phyloP scores from a whole-genome alignment of 768 basidiomycete genomes.

The Pilatotrama ljubarskyi region DNA sequence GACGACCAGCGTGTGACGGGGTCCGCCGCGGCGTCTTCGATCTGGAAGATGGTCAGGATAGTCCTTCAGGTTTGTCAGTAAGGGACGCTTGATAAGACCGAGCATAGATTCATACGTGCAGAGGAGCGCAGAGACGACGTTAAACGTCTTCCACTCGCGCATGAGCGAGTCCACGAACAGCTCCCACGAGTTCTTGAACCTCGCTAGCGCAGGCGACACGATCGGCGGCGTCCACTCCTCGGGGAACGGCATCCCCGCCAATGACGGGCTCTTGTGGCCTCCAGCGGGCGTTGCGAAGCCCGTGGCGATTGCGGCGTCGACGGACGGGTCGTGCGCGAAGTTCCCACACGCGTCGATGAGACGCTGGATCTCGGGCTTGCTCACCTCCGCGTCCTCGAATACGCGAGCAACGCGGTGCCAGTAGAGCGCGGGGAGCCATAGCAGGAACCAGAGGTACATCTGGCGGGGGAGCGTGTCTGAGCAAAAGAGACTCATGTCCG shows the following conservation, averaged over 20 bases:
- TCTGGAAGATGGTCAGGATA: constrained; percentile 70
- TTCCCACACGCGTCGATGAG: constrained; percentile 36
- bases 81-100: too few species aligned
- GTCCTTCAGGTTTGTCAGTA: too few species aligned
- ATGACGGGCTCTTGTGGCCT: constrained; percentile 5
- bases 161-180: constrained; percentile 66
- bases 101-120: too few species aligned
- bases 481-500: constrained; percentile 28
- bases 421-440: constrained; percentile 77
- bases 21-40: constrained; percentile 48
- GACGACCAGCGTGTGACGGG: constrained; percentile 63
- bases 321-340: constrained; percentile 10
- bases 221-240: constrained; percentile 43
- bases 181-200: constrained; percentile 72
- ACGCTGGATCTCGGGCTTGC: constrained; percentile 62
- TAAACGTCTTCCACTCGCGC: constrained; percentile 76
- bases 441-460: constrained; percentile 47
- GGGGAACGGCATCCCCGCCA: constrained; percentile 31
- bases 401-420: constrained; percentile 76
- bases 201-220: constrained; percentile 61
- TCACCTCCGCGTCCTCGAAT: constrained; percentile 78
- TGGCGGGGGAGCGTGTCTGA: constrained; percentile 45
- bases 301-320: constrained; percentile 11
- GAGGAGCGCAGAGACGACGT: constrained; percentile 68
- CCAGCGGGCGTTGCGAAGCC: constrained; percentile 13